Evolutionary conservation across 257 asterid genomes (phyloP).

Genomic region (Jaltomata sinuosa): DNA sequence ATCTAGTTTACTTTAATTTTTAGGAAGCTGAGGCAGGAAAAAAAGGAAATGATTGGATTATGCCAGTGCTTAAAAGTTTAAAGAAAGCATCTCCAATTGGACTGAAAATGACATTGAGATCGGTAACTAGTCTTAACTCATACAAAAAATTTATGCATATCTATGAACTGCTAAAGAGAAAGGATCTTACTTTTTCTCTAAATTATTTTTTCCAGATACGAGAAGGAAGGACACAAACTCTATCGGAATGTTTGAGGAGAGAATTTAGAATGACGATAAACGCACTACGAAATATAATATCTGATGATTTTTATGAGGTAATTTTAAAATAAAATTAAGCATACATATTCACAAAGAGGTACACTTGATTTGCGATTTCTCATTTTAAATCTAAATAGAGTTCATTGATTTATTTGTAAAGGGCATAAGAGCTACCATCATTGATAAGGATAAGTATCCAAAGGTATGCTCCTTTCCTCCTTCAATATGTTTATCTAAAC

Average conservation of each 20-base stretch:
- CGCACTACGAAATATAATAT: slow-evolving; percentile 45
- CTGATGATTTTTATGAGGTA: slow-evolving; percentile 91
- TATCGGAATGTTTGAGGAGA: slow-evolving; percentile 36
- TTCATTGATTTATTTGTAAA: neutral
- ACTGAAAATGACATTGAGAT: neutral
- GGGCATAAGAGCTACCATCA: neutral
- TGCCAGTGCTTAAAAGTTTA: neutral
- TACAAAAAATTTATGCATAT: too few species aligned
- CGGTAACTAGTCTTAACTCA: neutral
- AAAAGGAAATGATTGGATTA: neutral
- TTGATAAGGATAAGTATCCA: neutral
- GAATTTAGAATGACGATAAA: slow-evolving; percentile 37
- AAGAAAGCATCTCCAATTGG: neutral
- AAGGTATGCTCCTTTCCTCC: neutral
- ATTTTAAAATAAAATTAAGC: neutral
- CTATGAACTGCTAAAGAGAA: neutral
- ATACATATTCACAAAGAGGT: neutral
- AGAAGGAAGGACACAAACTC: slow-evolving; percentile 62
- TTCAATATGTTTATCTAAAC: neutral
- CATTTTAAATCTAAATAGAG: neutral
- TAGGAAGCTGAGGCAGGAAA: neutral
- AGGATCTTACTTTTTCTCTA: neutral
- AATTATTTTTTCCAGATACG: slow-evolving; percentile 38
- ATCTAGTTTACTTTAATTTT: neutral
- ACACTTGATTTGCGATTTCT: neutral